Evolutionary conservation across 148 eudicot species (phyloP), one percentile per base, ranked within the genome.

Genomic region (Agrostemma githago): DNA sequence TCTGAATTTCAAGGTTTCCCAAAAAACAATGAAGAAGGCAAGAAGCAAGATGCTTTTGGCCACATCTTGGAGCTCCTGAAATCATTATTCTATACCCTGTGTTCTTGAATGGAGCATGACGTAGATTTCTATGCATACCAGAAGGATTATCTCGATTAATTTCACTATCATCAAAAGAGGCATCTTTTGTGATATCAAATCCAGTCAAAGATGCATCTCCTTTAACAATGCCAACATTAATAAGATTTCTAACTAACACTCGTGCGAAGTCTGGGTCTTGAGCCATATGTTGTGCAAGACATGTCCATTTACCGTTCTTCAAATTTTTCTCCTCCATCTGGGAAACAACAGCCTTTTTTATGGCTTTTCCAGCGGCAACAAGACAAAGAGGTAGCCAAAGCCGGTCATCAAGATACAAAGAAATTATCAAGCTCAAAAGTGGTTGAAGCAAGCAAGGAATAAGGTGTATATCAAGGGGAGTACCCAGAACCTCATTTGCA

Each of bases 1-100:
- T 94, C 60, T 81, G 89, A n/a, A 89, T 77, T 76, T 91, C 96
- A 66, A 82, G 71, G 74, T 82, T 89, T 21, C 98, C 98, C 75
- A 85, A 81, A 82, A 89, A 94, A 81, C 88, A 89, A 72, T 91
- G 88, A 63, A 94, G 92, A 84, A 94, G 85, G 81, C 96, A 91
- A 53, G 97, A 89, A 62, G 93, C 97, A 74, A 94, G 90, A 89
- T 94, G 92, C 82, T 81, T 87, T 84, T 94, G 98, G 20, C 97
- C 98, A 81, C 90, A 86, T 75, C 90, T 84, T 64, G 96, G 92
- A 80, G 78, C 82, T 76, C 98, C 98, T 58, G 93, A 85, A 77
- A 94, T 86, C 85, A 94, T 73, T 74, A 89, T 76, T 68, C 89
- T 83, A 80, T 85, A 91, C 43, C 98, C 97, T 48, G 75, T 78